Evolutionary conservation across 2,329 filamentous ascomycete genomes (phyloP).

Genomic region (Hypoxylon sp.): DNA sequence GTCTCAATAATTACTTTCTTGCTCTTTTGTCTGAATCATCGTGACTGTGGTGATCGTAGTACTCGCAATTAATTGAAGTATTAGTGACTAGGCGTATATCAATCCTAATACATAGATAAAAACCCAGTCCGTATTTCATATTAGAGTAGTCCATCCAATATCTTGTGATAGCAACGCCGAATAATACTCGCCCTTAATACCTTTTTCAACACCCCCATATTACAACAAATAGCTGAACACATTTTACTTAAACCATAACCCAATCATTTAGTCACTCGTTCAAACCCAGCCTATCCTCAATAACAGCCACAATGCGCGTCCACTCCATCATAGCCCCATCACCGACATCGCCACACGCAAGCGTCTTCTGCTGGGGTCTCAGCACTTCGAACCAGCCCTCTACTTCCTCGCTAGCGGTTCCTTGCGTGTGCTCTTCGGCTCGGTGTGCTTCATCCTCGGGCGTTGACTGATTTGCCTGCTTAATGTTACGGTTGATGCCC

Average conservation of each 20-base stretch:
- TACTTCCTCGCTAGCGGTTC: constrained; percentile 38
- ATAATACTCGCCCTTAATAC: background rate
- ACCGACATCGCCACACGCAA: constrained; percentile 87
- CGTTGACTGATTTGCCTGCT: background rate
- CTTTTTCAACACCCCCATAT: background rate
- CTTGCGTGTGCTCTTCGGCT: constrained; percentile 44
- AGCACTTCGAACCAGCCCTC: constrained; percentile 74
- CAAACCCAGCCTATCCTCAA: constrained; percentile 62
- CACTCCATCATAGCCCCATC: constrained; percentile 85
- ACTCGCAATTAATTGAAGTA: too few species aligned
- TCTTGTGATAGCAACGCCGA: background rate
- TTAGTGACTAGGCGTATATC: too few species aligned
- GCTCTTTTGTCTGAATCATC: too few species aligned
- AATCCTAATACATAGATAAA: too few species aligned
- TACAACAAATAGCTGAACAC: too few species aligned
- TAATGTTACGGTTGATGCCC: constrained; percentile 56
- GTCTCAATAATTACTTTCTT: too few species aligned
- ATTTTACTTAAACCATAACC: background rate
- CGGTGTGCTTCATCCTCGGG: constrained; percentile 40
- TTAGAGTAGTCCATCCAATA: too few species aligned
- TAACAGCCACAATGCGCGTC: constrained; percentile 73
- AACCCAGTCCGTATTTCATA: too few species aligned
- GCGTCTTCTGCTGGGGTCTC: constrained; percentile 74
- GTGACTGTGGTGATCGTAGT: too few species aligned
- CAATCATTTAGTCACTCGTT: constrained; percentile 1